Evolutionary conservation across 208 protist species (phyloP).

Genomic region (Ichthyophonus hoferi): DNA sequence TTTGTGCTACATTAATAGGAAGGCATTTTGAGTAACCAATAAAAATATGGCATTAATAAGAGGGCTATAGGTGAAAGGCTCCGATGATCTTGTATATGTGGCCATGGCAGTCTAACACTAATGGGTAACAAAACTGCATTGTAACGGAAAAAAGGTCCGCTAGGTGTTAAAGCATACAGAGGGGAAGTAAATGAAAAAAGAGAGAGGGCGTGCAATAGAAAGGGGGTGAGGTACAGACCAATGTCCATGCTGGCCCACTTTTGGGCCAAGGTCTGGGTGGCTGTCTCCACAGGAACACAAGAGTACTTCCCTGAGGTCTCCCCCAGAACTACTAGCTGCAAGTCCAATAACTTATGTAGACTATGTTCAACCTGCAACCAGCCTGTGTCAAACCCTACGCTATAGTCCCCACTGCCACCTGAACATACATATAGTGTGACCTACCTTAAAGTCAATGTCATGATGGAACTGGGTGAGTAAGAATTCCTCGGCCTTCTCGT

Average conservation of each 20-base stretch:
- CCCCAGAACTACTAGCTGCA: background rate
- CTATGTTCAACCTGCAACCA: background rate
- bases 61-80: too few species aligned
- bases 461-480: background rate
- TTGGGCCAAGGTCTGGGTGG: background rate
- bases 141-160: too few species aligned
- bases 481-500: background rate
- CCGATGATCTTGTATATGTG: too few species aligned
- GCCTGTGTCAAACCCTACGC: too few species aligned
- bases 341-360: background rate
- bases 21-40: too few species aligned
- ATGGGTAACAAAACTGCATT: too few species aligned
- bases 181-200: too few species aligned
- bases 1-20: too few species aligned
- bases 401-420: background rate
- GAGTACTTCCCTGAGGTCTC: background rate
- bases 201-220: too few species aligned
- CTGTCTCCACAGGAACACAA: background rate
- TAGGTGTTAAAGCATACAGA: too few species aligned
- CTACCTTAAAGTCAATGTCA: background rate
- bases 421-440: background rate
- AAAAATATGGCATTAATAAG: too few species aligned
- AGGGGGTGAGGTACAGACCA: background rate
- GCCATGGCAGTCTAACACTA: too few species aligned
- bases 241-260: background rate